phyloP scores from a whole-genome alignment of 208 protist genomes.

The Crithidia thermophila region DNA sequence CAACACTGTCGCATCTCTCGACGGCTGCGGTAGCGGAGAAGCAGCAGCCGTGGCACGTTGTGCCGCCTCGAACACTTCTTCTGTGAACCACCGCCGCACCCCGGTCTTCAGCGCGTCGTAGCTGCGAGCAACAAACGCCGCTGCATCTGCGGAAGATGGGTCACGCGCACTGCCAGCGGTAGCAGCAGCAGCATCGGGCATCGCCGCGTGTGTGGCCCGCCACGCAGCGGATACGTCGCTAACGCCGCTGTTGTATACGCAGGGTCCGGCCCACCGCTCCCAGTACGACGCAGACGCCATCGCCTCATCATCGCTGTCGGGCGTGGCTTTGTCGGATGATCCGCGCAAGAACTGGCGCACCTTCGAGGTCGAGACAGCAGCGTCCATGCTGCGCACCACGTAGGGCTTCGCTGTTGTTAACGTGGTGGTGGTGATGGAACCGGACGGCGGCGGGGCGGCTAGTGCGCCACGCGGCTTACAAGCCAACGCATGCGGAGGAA shows the following conservation, averaged over 20 bases:
- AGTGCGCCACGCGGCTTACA: neutral
- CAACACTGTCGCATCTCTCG: no score
- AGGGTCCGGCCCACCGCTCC: constrained; percentile 26
- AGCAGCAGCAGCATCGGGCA: neutral
- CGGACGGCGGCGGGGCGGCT: neutral
- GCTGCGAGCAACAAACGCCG: constrained; percentile 16
- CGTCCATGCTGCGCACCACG: neutral
- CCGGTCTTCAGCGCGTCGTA: constrained; percentile 21
- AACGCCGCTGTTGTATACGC: constrained; percentile 27
- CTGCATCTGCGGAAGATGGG: neutral
- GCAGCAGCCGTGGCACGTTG: no score
- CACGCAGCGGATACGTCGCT: constrained; percentile 12
- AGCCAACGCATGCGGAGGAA: constrained; percentile 39
- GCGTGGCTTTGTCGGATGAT: neutral
- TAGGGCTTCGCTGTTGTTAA: neutral
- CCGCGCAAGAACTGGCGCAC: neutral
- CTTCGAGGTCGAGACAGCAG: neutral
- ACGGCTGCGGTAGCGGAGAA: no score
- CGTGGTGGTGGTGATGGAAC: neutral
- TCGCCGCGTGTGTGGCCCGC: constrained; percentile 9
- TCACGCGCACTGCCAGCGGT: neutral
- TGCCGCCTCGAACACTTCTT: no score
- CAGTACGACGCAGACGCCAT: constrained; percentile 6
- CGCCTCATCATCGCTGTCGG: neutral
- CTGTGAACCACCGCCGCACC: constrained; percentile 24